Evolutionary conservation across 768 basidiomycete genomes (phyloP).

Genomic region (Zangia roseola): DNA sequence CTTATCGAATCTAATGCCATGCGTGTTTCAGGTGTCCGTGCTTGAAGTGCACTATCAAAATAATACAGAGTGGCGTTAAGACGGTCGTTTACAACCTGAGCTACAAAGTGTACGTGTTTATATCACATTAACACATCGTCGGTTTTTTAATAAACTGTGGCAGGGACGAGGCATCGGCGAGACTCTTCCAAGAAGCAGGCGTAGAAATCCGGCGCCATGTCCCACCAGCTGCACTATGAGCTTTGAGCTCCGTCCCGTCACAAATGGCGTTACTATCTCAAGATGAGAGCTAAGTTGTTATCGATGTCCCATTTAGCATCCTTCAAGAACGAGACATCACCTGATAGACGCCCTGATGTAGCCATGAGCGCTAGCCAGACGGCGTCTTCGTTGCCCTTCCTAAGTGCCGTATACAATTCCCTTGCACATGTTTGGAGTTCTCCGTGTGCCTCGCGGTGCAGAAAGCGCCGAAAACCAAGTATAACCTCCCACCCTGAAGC

Average conservation of each 20-base stretch:
- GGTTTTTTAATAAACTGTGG: constrained; percentile 1
- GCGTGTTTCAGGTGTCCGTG: constrained; percentile 80
- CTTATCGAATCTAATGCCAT: background rate
- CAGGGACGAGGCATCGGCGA: constrained; percentile 82
- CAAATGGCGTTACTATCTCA: constrained; percentile 27
- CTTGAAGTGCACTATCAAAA: constrained; percentile 94
- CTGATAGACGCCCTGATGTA: constrained; percentile 45
- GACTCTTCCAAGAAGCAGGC: constrained; percentile 75
- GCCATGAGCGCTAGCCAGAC: constrained; percentile 78
- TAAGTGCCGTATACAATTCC: constrained; percentile 61
- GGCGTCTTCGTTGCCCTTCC: constrained; percentile 66
- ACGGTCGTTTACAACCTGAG: constrained; percentile 93
- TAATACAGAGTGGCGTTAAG: constrained; percentile 90
- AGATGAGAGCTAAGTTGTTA: constrained; percentile 33
- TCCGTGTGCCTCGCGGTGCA: constrained; percentile 61
- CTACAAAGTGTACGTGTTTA: constrained; percentile 82
- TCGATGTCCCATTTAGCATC: constrained; percentile 64
- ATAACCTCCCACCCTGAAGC: constrained; percentile 78
- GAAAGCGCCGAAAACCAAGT: constrained; percentile 72
- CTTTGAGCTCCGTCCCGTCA: background rate
- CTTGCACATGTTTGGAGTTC: constrained; percentile 72
- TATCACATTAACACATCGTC: background rate
- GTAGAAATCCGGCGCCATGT: constrained; percentile 76
- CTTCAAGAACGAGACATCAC: constrained; percentile 49
- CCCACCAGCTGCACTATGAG: constrained; percentile 36